Evolutionary conservation across 805 yeast genomes (phyloP), one percentile per base, ranked within the genome.

Genomic region (Wickerhamiella occidentalis): DNA sequence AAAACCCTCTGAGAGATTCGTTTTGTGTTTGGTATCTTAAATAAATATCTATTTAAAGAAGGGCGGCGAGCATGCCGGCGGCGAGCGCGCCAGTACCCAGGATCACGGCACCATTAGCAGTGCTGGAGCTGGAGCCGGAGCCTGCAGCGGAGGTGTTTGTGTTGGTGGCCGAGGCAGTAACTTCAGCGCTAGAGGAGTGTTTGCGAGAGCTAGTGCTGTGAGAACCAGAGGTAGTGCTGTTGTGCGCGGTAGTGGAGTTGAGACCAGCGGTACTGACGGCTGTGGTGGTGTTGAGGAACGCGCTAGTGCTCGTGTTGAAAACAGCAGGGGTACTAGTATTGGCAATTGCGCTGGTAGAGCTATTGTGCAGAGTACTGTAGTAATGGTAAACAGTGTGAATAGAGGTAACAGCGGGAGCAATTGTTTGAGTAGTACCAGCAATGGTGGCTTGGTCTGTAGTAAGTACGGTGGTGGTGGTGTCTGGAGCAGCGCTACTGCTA

Each of bases 351-450:
- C n/a, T n/a, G 26, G n/a, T 38, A 19, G 42, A n/a, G 19, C 21
- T 40, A 19, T 22, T 23, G 19, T 40, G 38, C 5, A 33, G 7
- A 19, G 30, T 15, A 15, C 21, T 40, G 13, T 12, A 6, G 11
- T 37, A 6, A 26, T 37, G 26, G 26, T 19, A 13, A 3, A 29
- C 26, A 7, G 46, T 43, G 46, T 22, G 47, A 12, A 26, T 30
- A 19, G 40, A 22, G 5, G 47, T 44, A 7, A 37, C 35, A 9
- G 47, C 3, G 33, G 40, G 18, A 13, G 40, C 23, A n/a, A 33
- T 23, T 13, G 47, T 45, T 33, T 45, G 47, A 23, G 33, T 40
- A n/a, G 47, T 45, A 21, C 41, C 35, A 7, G 47, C 47, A 23
- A 45, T 45, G 19, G 47, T 45, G 12, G 40, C 13, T 12, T 37